Evolutionary conservation across 2,329 filamentous ascomycete species (phyloP), one percentile per base, ranked within the genome.

Genomic region (Fusarium sp.): DNA sequence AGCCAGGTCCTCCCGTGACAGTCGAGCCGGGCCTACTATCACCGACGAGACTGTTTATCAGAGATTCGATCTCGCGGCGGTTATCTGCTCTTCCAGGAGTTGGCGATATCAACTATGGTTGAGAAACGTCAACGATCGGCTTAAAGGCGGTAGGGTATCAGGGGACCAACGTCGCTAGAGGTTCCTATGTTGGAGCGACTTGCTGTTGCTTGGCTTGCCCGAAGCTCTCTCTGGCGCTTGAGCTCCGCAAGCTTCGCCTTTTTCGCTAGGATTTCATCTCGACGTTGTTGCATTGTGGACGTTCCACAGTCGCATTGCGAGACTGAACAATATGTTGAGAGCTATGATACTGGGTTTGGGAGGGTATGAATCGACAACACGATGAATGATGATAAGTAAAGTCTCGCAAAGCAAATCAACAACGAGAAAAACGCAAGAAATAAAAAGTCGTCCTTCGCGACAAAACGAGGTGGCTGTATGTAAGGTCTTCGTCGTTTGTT

Each of bases 241-340:
- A 99, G 89, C 88, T 98, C 96, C 56, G 94, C 95, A 79, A 99
- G 94, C 87, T 96, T 98, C 72, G 95, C 96, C 87, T 94, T 96
- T 86, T 99, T 99, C 77, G 95, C 95, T 78, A 96, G 87, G 77
- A 99, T 97, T 87, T 99, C 96, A 87, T 97, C 95, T 86, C 94
- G 93, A 79, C 95, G 93, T 88, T 95, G 92, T 85, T 92, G 90
- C 87, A 92, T 92, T 75, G 79, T 85, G 82, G 71, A 80, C 72
- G 80, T 77, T 81, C 78, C 78, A 80, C 78, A 82, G 79, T 83
- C 86, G 84, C 87, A 88, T 89, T 65, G 81, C 85, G 83, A 81
- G 83, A 82, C 78, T 71, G 67, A 66, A 67, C 67, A 66, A 71
- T 66, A 53, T 61, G 49, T 72, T 62, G 71, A 64, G 64, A 78